Evolutionary conservation across 225 moss, liverwort and hornwort genomes (phyloP).

Genomic region (Asterella californica): DNA sequence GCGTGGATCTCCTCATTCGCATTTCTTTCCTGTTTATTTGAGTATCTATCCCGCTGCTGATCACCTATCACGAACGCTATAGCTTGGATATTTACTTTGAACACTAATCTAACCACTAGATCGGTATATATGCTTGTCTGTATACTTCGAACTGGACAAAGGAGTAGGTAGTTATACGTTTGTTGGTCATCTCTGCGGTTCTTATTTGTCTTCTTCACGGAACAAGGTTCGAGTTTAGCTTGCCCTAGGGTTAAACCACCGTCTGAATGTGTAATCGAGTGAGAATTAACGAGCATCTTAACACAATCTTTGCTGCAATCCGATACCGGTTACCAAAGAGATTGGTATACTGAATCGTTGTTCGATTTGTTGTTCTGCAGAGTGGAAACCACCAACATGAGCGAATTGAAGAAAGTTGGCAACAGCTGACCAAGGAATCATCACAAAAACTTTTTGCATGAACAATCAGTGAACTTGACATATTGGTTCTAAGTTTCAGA

Average conservation of each 20-base stretch:
- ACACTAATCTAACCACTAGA: too few species aligned
- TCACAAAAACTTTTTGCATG: not conserved
- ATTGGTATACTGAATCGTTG: not conserved
- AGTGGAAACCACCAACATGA: conserved; percentile 98
- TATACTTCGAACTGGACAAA: too few species aligned
- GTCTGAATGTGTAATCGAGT: too few species aligned
- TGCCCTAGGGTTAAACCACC: too few species aligned
- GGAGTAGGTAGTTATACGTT: too few species aligned
- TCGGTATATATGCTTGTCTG: too few species aligned
- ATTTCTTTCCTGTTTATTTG: not conserved
- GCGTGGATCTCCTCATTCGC: not conserved
- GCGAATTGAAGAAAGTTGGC: conserved; percentile 79
- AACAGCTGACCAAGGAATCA: conserved; percentile 20
- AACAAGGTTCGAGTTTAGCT: too few species aligned
- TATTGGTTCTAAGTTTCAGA: not conserved
- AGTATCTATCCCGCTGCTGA: not conserved
- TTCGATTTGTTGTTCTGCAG: conserved; percentile 38
- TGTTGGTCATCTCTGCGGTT: too few species aligned
- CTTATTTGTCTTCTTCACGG: too few species aligned
- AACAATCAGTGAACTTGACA: conserved; percentile 1
- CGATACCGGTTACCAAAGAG: not conserved
- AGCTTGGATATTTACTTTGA: not conserved
- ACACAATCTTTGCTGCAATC: too few species aligned
- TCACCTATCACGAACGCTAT: not conserved
- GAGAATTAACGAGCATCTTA: too few species aligned